Evolutionary conservation across 1,284 basidiomycete genomes (phyloP).

Genomic region (Meira nashicola): DNA sequence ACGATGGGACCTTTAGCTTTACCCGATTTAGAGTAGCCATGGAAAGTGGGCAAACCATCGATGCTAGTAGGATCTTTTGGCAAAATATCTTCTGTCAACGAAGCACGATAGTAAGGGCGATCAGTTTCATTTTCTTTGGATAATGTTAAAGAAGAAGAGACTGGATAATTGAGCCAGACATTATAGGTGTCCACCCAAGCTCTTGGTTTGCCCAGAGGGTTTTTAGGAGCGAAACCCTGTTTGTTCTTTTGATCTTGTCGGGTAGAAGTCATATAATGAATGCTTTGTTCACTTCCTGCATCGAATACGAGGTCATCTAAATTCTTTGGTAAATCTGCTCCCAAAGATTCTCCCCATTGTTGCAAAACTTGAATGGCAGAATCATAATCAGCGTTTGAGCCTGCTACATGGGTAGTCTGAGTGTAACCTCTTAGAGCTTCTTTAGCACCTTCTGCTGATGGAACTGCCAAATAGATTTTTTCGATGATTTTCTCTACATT

Average conservation of each 20-base stretch:
- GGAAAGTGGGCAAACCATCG: slow-evolving; percentile 55
- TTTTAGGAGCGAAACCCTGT: neutral
- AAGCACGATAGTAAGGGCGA: slow-evolving; percentile 63
- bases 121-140: slow-evolving; percentile 41
- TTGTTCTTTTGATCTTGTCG: neutral
- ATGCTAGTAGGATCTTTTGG: slow-evolving; percentile 55
- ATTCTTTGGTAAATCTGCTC: slow-evolving; percentile 24
- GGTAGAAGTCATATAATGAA: slow-evolving; percentile 23
- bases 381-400: slow-evolving; percentile 30
- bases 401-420: slow-evolving; percentile 36
- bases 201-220: slow-evolving; percentile 18
- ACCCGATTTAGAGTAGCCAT: slow-evolving; percentile 54
- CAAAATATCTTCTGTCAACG: slow-evolving; percentile 53
- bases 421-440: slow-evolving; percentile 37
- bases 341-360: slow-evolving; percentile 44
- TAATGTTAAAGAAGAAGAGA: slow-evolving; percentile 39
- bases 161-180: slow-evolving; percentile 47
- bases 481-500: slow-evolving; percentile 2
- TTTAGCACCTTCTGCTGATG: slow-evolving; percentile 5
- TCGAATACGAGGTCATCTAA: slow-evolving; percentile 36
- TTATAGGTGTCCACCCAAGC: slow-evolving; percentile 50
- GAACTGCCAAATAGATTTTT: neutral
- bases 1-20: slow-evolving; percentile 63
- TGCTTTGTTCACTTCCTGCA: slow-evolving; percentile 36
- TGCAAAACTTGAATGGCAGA: slow-evolving; percentile 30